Base-by-base conservation (phyloP, 768 basidiomycete genomes). In the Rhodotorula babjevae region DNA sequence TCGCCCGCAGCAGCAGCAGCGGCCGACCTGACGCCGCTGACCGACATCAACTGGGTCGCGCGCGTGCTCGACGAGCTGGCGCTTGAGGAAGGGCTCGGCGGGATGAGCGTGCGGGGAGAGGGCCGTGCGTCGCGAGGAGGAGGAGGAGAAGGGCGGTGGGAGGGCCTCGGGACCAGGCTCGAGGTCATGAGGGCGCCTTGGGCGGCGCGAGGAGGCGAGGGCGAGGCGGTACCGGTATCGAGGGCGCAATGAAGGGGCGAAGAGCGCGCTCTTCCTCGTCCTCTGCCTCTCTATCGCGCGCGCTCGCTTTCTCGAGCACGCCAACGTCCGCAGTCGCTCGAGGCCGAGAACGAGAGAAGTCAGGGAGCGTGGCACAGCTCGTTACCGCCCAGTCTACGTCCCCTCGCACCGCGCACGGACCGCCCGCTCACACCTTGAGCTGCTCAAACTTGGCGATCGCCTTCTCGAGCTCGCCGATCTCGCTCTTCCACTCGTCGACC, bases 41-140 rank as follows among this genome's bases (percentile, higher is more conserved):
- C 93, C 1, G 91, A 95, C 77, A 84, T 89, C 27, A 89, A 86
- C 62, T 97, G 90, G 81, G 88, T 98, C 52, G 87, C 87, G 46
- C 46, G 67, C 75, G 82, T 86, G 18, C 83, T 93, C 33, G 78
- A 77, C 47, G 58, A 62, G 46, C 65, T 63, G 19, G 66, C 64
- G 31, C 62, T 69, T 2, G 68, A 57, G 47, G 62, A 63, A 44
- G 53, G 44, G 8, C n/a, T 62, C 52, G 9, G 14, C 12, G 50
- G 33, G 9, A 31, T 49, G 47, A 14, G 44, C 40, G 19, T 40
- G 16, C 14, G 19, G 3, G 29, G 19, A 19, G 53, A 18, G 59
- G 50, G 14, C 27, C 21, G 19, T 18, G 29, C 19, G 33, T 52
- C 19, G 50, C 50, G n/a, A 27, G 23, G 27, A n/a, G 49, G 49